Conservation (phyloP, 331 rosid species). For the Pyracantha coccinea region DNA sequence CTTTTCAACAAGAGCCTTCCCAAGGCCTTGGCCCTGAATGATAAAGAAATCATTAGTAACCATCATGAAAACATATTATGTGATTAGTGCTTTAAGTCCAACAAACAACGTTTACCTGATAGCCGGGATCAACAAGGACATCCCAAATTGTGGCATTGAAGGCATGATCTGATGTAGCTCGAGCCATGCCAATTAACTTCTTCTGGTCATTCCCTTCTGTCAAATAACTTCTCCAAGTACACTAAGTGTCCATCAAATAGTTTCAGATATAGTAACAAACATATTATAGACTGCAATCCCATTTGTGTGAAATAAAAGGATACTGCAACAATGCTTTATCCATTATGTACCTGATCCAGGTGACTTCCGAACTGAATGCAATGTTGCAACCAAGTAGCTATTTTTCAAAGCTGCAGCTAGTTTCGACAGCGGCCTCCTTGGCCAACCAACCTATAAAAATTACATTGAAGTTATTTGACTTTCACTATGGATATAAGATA, state of each 20-base stretch:
- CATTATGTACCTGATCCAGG: conserved; percentile 72
- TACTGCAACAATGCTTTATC: conserved; percentile 16
- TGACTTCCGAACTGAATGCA: conserved; percentile 62
- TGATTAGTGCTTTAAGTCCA: not conserved
- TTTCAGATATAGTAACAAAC: conserved; percentile 39
- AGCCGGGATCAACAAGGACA: conserved; percentile 87
- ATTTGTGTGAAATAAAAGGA: conserved; percentile 10
- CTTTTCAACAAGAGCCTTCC: conserved; percentile 88
- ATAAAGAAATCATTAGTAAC: conserved; percentile 20
- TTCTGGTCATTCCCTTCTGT: conserved; percentile 77
- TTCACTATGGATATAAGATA: not conserved
- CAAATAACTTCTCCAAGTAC: conserved; percentile 98
- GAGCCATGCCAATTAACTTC: conserved; percentile 94
- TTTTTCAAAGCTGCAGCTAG: conserved; percentile 85
- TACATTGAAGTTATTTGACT: not conserved
- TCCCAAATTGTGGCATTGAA: conserved; percentile 99
- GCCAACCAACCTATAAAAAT: conserved; percentile 82
- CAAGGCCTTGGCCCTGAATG: conserved; percentile 93
- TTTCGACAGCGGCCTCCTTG: conserved; percentile 78
- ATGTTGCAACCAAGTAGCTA: conserved; percentile 85
- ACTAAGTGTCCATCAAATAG: conserved; percentile 80
- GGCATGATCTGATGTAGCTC: conserved; percentile 98
- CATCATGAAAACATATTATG: not conserved
- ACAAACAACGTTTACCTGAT: conserved; percentile 48
- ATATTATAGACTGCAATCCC: conserved; percentile 17